phyloP scores from a whole-genome alignment of 2,329 filamentous ascomycete species.

The Didymella exigua region DNA sequence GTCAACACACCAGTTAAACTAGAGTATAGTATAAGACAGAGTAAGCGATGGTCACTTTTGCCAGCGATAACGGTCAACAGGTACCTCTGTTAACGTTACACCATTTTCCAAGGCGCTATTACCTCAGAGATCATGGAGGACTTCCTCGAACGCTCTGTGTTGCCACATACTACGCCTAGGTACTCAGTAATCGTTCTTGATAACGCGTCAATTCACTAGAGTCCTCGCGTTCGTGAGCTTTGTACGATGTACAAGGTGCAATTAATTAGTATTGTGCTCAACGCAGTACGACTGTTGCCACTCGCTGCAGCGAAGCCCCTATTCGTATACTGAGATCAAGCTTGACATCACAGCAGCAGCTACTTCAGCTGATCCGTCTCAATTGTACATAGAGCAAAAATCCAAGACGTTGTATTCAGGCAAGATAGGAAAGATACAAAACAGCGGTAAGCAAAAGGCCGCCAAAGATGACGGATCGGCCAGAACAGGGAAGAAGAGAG shows the following conservation, averaged over 20 bases:
- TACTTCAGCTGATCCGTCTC: no score
- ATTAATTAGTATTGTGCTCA: no score
- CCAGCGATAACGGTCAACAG: conserved; percentile 9
- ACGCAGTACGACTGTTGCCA: no score
- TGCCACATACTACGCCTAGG: not conserved
- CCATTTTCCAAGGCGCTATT: conserved; percentile 1
- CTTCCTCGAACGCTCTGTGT: not conserved
- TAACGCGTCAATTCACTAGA: not conserved
- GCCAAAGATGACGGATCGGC: no score
- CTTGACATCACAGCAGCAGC: no score
- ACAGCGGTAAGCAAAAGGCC: no score
- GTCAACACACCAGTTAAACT: not conserved
- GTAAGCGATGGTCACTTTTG: not conserved
- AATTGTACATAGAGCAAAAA: no score
- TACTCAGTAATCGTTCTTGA: not conserved
- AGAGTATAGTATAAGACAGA: not conserved
- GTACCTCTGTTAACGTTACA: not conserved
- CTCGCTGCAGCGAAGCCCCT: no score
- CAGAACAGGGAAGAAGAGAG: no score
- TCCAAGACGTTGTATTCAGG: no score
- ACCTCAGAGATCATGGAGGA: not conserved
- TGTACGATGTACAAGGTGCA: not conserved
- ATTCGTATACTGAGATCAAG: no score
- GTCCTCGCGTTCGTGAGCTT: not conserved
- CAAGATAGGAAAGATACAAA: no score